Evolutionary conservation across 2,329 filamentous ascomycete species (phyloP), one percentile per base, ranked within the genome.

Genomic region (Tolypocladium pustulatum): DNA sequence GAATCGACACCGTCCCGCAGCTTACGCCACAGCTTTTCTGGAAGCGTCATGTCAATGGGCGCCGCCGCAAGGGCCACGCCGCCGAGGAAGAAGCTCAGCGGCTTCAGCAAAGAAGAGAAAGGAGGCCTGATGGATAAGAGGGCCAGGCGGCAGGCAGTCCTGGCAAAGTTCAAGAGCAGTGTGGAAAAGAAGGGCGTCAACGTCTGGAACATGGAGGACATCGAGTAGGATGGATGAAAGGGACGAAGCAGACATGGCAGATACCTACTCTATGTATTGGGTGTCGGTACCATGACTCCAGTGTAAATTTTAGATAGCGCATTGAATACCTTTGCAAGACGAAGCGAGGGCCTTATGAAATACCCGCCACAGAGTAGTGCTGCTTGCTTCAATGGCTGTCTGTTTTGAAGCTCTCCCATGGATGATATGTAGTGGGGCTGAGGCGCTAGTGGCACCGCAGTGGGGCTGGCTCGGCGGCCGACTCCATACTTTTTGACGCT

Each of bases 81-180:
- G 32, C 80, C 82, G 2, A 74, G 83, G 51, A 86, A 82, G 74
- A 87, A 85, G 75, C 65, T 87, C 59, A 84, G 78, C 61, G 82
- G 82, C 22, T 87, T 83, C 64, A 83, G 78, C 59, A 73, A 75
- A 37, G 76, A 80, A 57, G 85, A 88, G 67, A 86, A 84, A 73
- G 72, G 72, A 34, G 75, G 76, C 34, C 68, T 87, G 58, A 83
- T 78, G 70, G 75, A 77, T 59, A 82, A 80, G 69, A 72, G 77
- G 61, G 76, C 76, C n/a, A 78, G 75, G 61, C 75, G 82, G 63
- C 77, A 77, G 65, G 78, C 75, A 4, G 78, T 85, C 10, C 71
- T 84, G 34, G 72, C 72, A 37, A 81, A 81, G 68, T 69, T 87
- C 56, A 77, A 73, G 70, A 69, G 63, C 6, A 78, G 74, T 61